Conservation (phyloP, 352 stramenopile genomes). For the Phytophthora capsici region DNA sequence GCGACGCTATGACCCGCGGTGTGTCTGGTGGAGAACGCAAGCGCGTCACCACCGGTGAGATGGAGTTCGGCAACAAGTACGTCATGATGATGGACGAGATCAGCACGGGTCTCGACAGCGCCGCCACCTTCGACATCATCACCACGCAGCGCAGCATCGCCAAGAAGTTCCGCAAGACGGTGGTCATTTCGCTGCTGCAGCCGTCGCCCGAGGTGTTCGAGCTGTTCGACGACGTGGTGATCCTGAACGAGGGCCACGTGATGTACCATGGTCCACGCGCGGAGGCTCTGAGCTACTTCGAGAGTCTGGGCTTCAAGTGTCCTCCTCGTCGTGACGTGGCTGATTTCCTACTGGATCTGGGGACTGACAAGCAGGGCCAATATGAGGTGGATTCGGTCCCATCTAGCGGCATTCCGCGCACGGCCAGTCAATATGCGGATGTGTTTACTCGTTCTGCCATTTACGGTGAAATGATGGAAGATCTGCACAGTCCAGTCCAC, state of each 20-base stretch:
- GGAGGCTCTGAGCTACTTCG: constrained; percentile 83
- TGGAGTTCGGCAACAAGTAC: constrained; percentile 84
- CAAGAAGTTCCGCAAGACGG: constrained; percentile 54
- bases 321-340: constrained; percentile 76
- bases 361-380: constrained; percentile 44
- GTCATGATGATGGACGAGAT: constrained; percentile 90
- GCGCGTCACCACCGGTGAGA: constrained; percentile 78
- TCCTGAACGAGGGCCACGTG: constrained; percentile 90
- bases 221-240: constrained; percentile 93
- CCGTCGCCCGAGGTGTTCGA: constrained; percentile 92
- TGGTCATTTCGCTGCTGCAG: constrained; percentile 88
- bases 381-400: constrained; percentile 30
- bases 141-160: constrained; percentile 53
- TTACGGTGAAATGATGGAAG: constrained; percentile 20
- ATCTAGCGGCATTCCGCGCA: constrained; percentile 13
- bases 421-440: constrained; percentile 33
- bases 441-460: constrained; percentile 22
- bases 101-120: constrained; percentile 67
- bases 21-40: constrained; percentile 80
- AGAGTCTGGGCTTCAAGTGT: constrained; percentile 66
- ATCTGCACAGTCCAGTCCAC: constrained; percentile 15
- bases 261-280: constrained; percentile 87
- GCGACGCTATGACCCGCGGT: constrained; percentile 66
- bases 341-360: constrained; percentile 89
- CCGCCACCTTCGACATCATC: constrained; percentile 72